phyloP scores from a whole-genome alignment of 73 alveolate genomes.

The Breviolum minutum region DNA sequence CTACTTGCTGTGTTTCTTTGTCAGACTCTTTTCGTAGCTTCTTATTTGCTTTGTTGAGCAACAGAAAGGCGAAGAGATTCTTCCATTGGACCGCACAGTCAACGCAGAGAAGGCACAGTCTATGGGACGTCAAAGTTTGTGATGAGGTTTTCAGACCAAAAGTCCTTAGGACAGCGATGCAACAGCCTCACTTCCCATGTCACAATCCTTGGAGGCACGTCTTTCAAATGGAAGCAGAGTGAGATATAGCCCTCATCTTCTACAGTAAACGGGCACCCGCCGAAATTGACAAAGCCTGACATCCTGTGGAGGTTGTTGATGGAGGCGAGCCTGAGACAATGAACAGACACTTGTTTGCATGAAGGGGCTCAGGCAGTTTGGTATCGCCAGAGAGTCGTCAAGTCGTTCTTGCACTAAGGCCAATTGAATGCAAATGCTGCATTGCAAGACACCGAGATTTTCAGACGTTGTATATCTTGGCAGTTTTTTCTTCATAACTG shows the following conservation, averaged over 20 bases:
- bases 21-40: no score
- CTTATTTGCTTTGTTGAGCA: neutral
- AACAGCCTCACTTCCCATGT: slow-evolving; percentile 31
- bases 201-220: neutral
- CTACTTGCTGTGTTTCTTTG: no score
- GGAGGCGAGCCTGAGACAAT: slow-evolving; percentile 1
- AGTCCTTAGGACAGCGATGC: neutral
- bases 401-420: neutral
- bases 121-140: no score
- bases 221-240: neutral
- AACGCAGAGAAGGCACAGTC: neutral
- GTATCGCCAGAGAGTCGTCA: no score
- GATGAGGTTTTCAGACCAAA: no score
- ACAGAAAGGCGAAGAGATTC: neutral
- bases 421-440: neutral
- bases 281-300: no score
- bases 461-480: neutral
- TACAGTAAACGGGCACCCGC: no score
- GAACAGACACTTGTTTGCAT: neutral
- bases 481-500: no score
- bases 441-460: neutral
- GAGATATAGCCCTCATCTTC: neutral
- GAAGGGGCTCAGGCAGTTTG: no score
- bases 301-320: neutral
- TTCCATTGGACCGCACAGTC: neutral